Conservation (phyloP, 2,329 filamentous ascomycete genomes). For the Hypoxylon sp. region DNA sequence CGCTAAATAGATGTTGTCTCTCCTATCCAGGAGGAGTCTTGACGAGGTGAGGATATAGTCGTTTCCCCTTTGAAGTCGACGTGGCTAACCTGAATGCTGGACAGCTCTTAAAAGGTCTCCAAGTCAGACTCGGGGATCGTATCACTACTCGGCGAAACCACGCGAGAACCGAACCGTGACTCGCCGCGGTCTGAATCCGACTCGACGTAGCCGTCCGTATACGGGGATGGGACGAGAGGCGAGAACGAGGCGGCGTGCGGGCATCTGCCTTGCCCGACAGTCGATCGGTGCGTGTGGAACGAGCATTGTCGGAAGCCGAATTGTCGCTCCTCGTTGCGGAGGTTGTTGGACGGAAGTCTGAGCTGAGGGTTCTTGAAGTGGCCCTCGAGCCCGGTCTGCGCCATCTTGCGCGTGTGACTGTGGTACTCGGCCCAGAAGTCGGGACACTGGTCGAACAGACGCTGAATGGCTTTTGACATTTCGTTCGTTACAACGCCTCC, state of each 20-base stretch:
- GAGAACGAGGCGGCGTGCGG: constrained; percentile 55
- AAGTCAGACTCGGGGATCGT: constrained; percentile 40
- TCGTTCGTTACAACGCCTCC: constrained; percentile 51
- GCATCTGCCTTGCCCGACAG: constrained; percentile 66
- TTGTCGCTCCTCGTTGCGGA: constrained; percentile 67
- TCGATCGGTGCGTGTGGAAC: constrained; percentile 69
- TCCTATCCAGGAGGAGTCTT: neutral
- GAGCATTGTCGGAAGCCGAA: constrained; percentile 73
- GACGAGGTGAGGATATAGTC: neutral
- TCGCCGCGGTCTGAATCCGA: constrained; percentile 49
- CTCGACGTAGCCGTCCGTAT: constrained; percentile 46
- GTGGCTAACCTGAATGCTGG: neutral
- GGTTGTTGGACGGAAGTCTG: constrained; percentile 66
- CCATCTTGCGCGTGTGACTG: constrained; percentile 66
- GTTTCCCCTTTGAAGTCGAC: neutral
- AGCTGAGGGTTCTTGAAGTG: constrained; percentile 72
- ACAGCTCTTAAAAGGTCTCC: constrained; percentile 25
- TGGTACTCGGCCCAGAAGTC: constrained; percentile 65
- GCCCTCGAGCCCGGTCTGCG: constrained; percentile 62
- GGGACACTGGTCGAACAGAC: constrained; percentile 59
- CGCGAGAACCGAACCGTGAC: constrained; percentile 37
- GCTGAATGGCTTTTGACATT: constrained; percentile 55
- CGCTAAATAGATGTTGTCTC: neutral
- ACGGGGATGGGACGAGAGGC: constrained; percentile 42
- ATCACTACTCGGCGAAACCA: constrained; percentile 43